Evolutionary conservation across 139 green algal species (phyloP).

Genomic region (Volvox reticuliferus): DNA sequence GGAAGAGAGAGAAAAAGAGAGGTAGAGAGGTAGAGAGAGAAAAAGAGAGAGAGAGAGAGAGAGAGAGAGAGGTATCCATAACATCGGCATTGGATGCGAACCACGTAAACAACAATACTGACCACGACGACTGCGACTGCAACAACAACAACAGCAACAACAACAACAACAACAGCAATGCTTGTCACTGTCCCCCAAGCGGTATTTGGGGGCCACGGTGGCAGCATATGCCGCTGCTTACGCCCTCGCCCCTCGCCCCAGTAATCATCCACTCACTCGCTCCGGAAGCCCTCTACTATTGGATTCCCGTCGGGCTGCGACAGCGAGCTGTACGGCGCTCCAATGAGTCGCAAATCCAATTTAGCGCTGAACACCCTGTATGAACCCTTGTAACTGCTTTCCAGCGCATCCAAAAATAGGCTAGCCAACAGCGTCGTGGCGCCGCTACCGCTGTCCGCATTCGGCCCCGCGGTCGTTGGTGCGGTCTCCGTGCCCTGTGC

Average conservation of each 20-base stretch:
- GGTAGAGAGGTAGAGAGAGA: background rate
- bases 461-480: background rate
- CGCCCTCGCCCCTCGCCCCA: background rate
- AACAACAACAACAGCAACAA: background rate
- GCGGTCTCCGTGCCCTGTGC: background rate
- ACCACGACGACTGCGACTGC: background rate
- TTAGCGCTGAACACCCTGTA: background rate
- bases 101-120: background rate
- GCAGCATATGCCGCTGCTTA: background rate
- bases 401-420: background rate
- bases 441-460: background rate
- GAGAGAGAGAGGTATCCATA: background rate
- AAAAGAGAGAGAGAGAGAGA: background rate
- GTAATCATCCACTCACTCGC: background rate
- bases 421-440: background rate
- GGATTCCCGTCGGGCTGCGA: background rate
- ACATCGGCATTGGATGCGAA: background rate
- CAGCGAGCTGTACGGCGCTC: background rate
- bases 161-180: background rate
- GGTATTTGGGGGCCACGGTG: too few relatives aligned
- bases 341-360: background rate
- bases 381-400: background rate
- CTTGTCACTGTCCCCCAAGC: too few relatives aligned
- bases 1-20: too few relatives aligned
- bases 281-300: background rate